Evolutionary conservation across 2,329 filamentous ascomycete genomes (phyloP), one percentile per base, ranked within the genome.

Genomic region (Cercospora sp.): DNA sequence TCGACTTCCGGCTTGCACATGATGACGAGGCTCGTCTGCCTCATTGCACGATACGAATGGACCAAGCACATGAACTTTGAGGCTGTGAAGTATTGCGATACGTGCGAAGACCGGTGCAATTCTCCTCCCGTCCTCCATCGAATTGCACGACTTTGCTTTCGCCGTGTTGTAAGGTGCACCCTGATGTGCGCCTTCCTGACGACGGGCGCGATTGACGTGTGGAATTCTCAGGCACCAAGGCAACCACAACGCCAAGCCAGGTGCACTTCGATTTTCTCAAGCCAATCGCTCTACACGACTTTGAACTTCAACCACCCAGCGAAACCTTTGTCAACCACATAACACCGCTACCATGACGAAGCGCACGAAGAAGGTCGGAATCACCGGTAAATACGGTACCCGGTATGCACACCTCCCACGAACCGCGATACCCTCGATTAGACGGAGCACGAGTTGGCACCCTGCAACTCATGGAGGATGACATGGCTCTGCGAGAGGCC

Each of bases 361-460:
- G 89, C 90, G 93, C 87, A 96, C 93, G 77, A 96, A 92, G 91
- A 96, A 97, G 91, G 93, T 96, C 90, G 93, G 93, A 84, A 94
- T 97, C 84, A 97, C 94, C 87, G 92, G 94, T 86, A 96, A 97
- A 90, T 97, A 97, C 87, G 94, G 94, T 89, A 94, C 91, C 82
- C 92, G 93, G 90, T 96, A 91, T 84, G 90, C 68, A 69, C 31
- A 31, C 53, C 62, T 63, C 68, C 66, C 64, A 62, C 61, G 63
- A 57, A 62, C 51, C 20, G 33, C 51, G 53, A 53, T 23, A 10
- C 18, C 33, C 58, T 58, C 62, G 61, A 65, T 9, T 45, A 64
- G 59, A 62, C 31, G 53, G 60, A 55, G 55, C 59, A 70, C 55
- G 60, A 64, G 63, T 55, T 61, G 57, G 66, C 66, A 26, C 23